Evolutionary conservation across 2,329 filamentous ascomycete species (phyloP), one percentile per base, ranked within the genome.

Genomic region (Cercospora sp.): DNA sequence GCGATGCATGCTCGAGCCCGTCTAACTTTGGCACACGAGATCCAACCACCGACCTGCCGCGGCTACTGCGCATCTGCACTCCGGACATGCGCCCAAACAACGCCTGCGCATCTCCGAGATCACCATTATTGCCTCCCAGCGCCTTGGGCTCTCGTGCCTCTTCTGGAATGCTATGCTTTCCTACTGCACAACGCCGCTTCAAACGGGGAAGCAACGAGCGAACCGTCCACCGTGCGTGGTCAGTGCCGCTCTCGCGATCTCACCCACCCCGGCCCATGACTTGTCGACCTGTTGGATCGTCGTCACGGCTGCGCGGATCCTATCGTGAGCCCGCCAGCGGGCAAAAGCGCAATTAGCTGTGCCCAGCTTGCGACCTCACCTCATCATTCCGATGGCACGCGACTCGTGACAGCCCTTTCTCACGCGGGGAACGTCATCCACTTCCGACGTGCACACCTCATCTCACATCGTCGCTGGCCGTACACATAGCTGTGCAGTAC

Each of bases 291-390:
- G 62, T 48, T 6, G 18, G 45, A 57, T 55, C 61, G 10, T 18
- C 48, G 61, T 31, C 36, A 18, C 60, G 60, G 39, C 20, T 36
- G 45, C 20, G 60, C 48, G 48, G 51, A 64, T 64, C 51, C 51
- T 42, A 57, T 42, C 48, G 5, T 6, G 18, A 28, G 62, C 62
- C 31, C 45, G 62, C 36, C 48, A 59, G 58, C 51, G 62, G 51
- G 20, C n/a, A 28, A 33, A 26, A 10, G 45, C 10, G 39, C 45
- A 55, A 30, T 23, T 20, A 53, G 48, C 48, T 10, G 20, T 16
- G 20, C 48, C 48, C 48, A 26, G 23, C 26, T 28, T 61, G 59
- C 61, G 30, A 63, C 61, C 45, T 55, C 61, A 63, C 61, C 45
- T 55, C 61, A 45, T 64, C 51, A 58, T 42, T 57, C 16, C 31